Base-by-base conservation (phyloP, 148 eudicot species). In the Silene latifolia region DNA sequence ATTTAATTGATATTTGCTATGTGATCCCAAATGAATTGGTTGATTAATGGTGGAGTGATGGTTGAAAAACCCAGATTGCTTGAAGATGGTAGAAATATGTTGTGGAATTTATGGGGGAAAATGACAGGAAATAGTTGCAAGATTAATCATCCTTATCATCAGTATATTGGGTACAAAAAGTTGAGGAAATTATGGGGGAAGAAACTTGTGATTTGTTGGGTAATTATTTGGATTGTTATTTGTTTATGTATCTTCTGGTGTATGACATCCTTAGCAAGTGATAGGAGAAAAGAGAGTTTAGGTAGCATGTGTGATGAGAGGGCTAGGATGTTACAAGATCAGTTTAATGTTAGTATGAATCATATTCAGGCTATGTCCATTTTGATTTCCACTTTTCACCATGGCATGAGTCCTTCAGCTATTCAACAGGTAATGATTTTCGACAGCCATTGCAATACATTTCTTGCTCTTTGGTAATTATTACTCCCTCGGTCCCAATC, bases 271-370 rank as follows among this genome's bases (percentile, higher is more conserved):
- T 85, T 86, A 63, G 88, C 81, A 73, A 24, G 69, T 69, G 97
- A 94, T 72, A 90, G 84, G 87, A 91, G 98, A 83, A 95, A 89
- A 82, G 98, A 95, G 69, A 79, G 84, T 18, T 82, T 95, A 63
- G 83, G 85, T 62, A 92, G 92, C 44, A 92, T 95, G 98, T 95
- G 98, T 80, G 98, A 95, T 88, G 98, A 95, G 83, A 90, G 98
- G 73, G 93, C 98, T 77, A 84, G 98, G 74, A 92, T 95, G 98
- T 76, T 95, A 70, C 97, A 95, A 51, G 98, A 95, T 86, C 98
- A 95, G 87, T 95, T 95, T 57, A 95, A 95, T 87, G 96, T 95
- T 25, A 95, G 98, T 77, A 84, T 95, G 96, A 95, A 95, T 79
- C 98, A 95, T 82, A 78, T 95, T 15, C 97, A 95, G 76, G 98